phyloP scores from a whole-genome alignment of 2,329 filamentous ascomycete species.

The Xylariomycetidae sp. region DNA sequence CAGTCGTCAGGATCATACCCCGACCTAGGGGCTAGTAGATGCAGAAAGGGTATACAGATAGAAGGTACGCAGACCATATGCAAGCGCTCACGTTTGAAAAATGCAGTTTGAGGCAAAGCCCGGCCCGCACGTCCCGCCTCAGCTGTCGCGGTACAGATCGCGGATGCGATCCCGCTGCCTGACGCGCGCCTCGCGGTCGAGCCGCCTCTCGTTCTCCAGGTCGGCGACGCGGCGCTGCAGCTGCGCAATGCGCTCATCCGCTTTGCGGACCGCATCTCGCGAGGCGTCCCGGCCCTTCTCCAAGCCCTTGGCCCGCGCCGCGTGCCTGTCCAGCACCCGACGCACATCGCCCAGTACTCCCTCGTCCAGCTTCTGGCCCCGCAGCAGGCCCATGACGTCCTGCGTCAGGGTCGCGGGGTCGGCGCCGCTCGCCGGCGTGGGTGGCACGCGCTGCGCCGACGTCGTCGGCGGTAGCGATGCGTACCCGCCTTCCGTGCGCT shows the following conservation, averaged over 20 bases:
- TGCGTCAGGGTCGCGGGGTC: neutral
- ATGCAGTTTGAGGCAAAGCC: too few relatives aligned
- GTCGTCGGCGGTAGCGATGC: neutral
- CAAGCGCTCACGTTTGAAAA: too few relatives aligned
- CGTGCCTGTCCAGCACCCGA: slow-evolving; percentile 46
- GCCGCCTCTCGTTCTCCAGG: slow-evolving; percentile 33
- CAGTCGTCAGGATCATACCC: too few relatives aligned
- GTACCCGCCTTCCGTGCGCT: slow-evolving; percentile 10
- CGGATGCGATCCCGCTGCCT: too few relatives aligned
- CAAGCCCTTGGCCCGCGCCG: slow-evolving; percentile 54
- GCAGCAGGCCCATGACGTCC: slow-evolving; percentile 32
- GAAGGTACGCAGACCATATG: too few relatives aligned
- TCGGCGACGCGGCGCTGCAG: slow-evolving; percentile 31
- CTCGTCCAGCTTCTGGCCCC: slow-evolving; percentile 33
- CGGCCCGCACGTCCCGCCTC: too few relatives aligned
- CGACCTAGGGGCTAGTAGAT: too few relatives aligned
- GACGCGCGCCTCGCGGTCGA: too few relatives aligned
- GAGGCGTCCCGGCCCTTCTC: slow-evolving; percentile 60
- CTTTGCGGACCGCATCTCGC: slow-evolving; percentile 54
- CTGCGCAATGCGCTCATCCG: slow-evolving; percentile 42
- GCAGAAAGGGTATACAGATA: too few relatives aligned
- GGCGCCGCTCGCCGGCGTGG: neutral
- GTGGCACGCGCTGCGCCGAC: too few relatives aligned
- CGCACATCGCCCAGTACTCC: slow-evolving; percentile 32
- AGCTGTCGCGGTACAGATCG: too few relatives aligned